Base-by-base conservation (phyloP, 2,329 filamentous ascomycete genomes). In the Neocatenulostroma microsporum region DNA sequence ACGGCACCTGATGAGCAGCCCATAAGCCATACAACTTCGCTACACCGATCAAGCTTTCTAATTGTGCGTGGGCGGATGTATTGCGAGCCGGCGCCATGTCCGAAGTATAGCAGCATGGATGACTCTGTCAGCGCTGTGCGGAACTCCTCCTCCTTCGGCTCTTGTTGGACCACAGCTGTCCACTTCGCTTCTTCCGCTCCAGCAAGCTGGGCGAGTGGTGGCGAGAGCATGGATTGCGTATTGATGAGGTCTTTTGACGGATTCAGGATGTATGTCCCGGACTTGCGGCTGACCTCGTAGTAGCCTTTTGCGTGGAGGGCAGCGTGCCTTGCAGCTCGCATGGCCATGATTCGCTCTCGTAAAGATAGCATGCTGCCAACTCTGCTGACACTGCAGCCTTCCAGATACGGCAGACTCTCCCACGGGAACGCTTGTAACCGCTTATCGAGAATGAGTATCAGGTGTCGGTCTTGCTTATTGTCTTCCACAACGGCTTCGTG, bases 11-110 rank as follows among this genome's bases (percentile, higher is more conserved):
- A 94, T 54, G 82, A 88, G 62, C 91, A 98, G 26, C 91, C 91
- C 80, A 98, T 94, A 12, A 98, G 76, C 55, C 95, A 81, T 0
- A 87, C 79, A 1, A 60, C 58, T 21, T 57, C 50, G 32, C 57
- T 56, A 42, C 60, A 61, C 19, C 36, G 47, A 3, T 55, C 50
- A 10, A 96, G 73, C 40, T 78, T 79, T 37, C 85, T 82, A 47
- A 98, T 78, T 2, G 84, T 84, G 48, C 85, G 78, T 10, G 83
- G 80, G 20, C 88, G 82, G 40, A 98, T 86, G 62, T 94, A 98
- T 62, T 98, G 91, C 19, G 85, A 84, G 15, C 89, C 91, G 47
- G 84, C 89, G 42, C 91, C 91, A 63, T 98, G 91, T 2, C 91
- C 91, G 61, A 98, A 96, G 66, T 98, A 98, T 9, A 98, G 71